These are phyloP conservation scores for Telfairia occidentalis DNA, from an alignment of 331 rosid species.

Conservation along the genomic window DNA sequence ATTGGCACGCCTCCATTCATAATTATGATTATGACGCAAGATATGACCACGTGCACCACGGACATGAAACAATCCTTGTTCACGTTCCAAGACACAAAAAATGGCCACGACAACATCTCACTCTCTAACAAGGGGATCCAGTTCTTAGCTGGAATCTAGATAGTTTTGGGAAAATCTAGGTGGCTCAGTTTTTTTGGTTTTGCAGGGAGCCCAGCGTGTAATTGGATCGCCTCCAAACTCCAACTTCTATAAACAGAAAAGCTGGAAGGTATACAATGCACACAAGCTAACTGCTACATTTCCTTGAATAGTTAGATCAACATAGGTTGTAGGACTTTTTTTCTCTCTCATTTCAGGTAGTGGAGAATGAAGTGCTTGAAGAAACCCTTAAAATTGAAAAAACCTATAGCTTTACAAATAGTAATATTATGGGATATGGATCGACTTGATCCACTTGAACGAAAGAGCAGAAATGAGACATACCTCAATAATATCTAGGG, in stretches of 20 bases:
- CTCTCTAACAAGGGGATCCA: background rate
- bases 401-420: background rate
- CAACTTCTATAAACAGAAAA: background rate
- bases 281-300: background rate
- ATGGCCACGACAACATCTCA: background rate
- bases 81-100: background rate
- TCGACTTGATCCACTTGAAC: background rate
- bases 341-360: background rate
- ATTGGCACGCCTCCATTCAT: background rate
- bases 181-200: too few species aligned
- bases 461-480: constrained; percentile 1
- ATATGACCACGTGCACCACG: background rate
- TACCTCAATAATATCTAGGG: constrained; percentile 88
- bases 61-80: background rate
- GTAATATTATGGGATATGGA: background rate
- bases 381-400: background rate
- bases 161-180: background rate
- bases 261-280: background rate
- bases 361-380: background rate
- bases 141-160: background rate
- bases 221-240: background rate
- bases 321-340: background rate
- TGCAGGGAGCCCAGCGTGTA: background rate
- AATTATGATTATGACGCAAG: background rate
- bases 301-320: background rate